Evolutionary conservation across 1,284 basidiomycete genomes (phyloP).

Genomic region (Naganishia cerealis): DNA sequence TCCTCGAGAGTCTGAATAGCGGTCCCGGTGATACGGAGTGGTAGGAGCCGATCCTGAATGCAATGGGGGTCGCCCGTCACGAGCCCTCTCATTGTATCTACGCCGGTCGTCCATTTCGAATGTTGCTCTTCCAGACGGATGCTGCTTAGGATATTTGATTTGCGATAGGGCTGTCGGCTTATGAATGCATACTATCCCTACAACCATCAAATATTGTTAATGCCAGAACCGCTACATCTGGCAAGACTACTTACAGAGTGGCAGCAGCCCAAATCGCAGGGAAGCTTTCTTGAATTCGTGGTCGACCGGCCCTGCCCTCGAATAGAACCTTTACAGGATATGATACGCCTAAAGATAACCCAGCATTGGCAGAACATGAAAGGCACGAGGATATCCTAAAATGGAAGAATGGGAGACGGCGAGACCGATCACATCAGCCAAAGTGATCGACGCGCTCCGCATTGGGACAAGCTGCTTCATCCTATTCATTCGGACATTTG

Average conservation of each 20-base stretch:
- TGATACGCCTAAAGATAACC: neutral
- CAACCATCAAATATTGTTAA: neutral
- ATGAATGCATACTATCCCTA: neutral
- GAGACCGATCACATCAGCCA: neutral
- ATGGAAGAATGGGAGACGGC: neutral
- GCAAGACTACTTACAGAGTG: neutral
- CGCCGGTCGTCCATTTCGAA: conserved; percentile 16
- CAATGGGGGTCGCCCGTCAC: neutral
- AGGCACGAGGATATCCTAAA: neutral
- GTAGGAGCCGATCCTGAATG: conserved; percentile 9
- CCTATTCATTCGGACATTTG: neutral
- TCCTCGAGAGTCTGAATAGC: neutral
- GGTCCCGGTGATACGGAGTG: conserved; percentile 14
- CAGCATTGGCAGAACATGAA: neutral
- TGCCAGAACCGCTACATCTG: neutral
- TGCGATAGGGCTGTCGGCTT: neutral
- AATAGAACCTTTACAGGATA: neutral
- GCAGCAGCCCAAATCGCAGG: neutral
- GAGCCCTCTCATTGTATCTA: conserved; percentile 3
- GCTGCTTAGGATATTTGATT: neutral
- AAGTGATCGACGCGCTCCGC: neutral
- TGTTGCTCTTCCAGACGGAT: neutral
- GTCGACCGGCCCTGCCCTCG: neutral
- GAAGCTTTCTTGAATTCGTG: neutral
- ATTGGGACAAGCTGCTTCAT: neutral